Evolutionary conservation across 2,329 filamentous ascomycete species (phyloP), one percentile per base, ranked within the genome.

Genomic region (Teratosphaeria zuluensis): DNA sequence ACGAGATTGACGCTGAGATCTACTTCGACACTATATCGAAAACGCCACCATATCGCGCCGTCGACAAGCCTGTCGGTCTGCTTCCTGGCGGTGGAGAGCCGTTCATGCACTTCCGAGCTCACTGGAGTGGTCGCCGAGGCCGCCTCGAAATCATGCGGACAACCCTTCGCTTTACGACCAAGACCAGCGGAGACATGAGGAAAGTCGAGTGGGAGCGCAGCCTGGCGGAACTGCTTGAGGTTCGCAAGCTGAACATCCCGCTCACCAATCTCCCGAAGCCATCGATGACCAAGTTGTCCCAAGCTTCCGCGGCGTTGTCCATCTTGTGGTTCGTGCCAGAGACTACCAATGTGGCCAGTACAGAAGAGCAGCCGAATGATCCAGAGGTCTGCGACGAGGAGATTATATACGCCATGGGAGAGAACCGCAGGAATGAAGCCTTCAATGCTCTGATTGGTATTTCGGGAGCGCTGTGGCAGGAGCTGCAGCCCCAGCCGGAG

Each of bases 371-470:
- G 28, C n/a, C 28, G 3, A 53, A 54, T 30, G 46, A 42, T n/a
- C 42, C 52, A n/a, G 42, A 30, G 31, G 31, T 21, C 30, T 56
- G 35, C 24, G 51, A 46, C 4, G 57, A 59, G 51, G 57, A 59
- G 32, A 11, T 33, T 6, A n/a, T 59, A 21, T 59, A 59, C 33
- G 57, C 42, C 1, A 59, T 59, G 57, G 48, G 32, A 14, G 46
- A 35, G 21, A 54, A 59, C 33, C 30, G 32, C 31, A 30, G 57
- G 32, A 42, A 59, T 46, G 57, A 59, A 28, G 57, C 57, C 11
- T 59, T 59, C 53, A 59, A 59, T 54, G 42, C 54, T 46, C 19
- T 59, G 46, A 56, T 59, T 53, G 57, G 57, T 6, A 28, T 59
- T 21, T 53, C 54, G 21, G 54, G 57, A 16, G 57, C 38, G 42